Base-by-base conservation (phyloP, 2,329 filamentous ascomycete species). In the Geosmithia morbida region DNA sequence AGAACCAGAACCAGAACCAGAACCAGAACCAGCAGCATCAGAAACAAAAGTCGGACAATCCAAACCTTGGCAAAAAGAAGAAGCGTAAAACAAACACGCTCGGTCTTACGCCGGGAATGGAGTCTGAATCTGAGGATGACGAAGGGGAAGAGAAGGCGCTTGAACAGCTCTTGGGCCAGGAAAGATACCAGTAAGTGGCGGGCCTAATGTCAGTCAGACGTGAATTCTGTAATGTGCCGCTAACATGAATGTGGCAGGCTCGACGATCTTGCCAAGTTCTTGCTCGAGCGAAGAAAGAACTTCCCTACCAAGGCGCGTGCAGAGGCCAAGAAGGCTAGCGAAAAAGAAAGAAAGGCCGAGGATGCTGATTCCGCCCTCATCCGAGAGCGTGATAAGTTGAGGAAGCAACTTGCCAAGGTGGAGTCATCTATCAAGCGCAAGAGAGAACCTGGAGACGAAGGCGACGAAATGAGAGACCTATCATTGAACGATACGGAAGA, bases 291-390 rank as follows among this genome's bases (percentile, higher is more conserved):
- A 50, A 83, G 75, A 59, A 83, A 79, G 53, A 81, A 83, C 46
- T 97, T 78, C 60, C 90, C 90, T 2, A 96, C 89, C 2, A 77
- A 79, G 60, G 77, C 78, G 50, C 80, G 85, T 48, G 68, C 80
- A 51, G 73, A 78, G 51, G 77, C 77, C 52, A 85, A 76, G 62
- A 75, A 77, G 52, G 71, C 72, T 54, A 66, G 65, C 49, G 63
- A 66, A 55, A 57, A 65, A 55, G 61, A 65, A 49, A 61, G 65
- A 41, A 65, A 61, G 42, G 71, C 75, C 48, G 69, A 74, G 48
- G 78, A 81, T 58, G 81, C 85, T 60, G 75, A 79, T 43, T 82
- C 67, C 45, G 70, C 70, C 49, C 63, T 79, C 18, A 73, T 78
- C 55, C 75, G 68, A 54, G 66, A 78, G 52, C 78, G 78, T 18